Base-by-base conservation (phyloP, 2,329 filamentous ascomycete species). In the Neonectria magnoliae region DNA sequence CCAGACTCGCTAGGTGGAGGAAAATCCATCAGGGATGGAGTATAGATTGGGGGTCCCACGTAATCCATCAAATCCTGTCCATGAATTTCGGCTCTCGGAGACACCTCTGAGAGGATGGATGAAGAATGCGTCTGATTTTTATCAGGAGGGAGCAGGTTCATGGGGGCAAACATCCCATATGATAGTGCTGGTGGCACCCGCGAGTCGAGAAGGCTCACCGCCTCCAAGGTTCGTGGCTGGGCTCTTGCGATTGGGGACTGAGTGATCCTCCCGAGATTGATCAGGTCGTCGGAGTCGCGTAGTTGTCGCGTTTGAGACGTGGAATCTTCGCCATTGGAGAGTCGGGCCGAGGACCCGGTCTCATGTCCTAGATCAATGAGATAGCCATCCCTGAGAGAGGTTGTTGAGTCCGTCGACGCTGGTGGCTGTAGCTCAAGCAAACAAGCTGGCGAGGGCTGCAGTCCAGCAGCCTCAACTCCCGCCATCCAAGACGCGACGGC, bases 11-110 rank as follows among this genome's bases (percentile, higher is more conserved):
- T 25, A 7, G 38, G 16, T 9, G 3, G 10, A 29, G 9, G n/a
- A 10, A 4, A 18, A 47, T 71, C 70, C 67, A 72, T 65, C 14
- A 73, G 45, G 1, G 61, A 60, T 0, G 65, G 66, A 7, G 22
- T 63, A n/a, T 33, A 4, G 25, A 73, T 62, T 9, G 53, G 63
- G 2, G 16, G 60, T 14, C 64, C 68, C 25, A 48, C 22, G 14
- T 31, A 31, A 42, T 72, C 71, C 61, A 73, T 70, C 44, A 73
- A 47, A 47, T 67, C 54, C 11, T 22, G 38, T 20, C 54, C 27
- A 20, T 42, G 8, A 22, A 31, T 11, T 3, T 16, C 11, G 2
- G 31, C 13, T 51, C n/a, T 25, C 3, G n/a, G 4, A 11, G 27
- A 14, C 11, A 20, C 29, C 6, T 42, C 25, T 25, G 36, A 50